Percentiles rank a stretch among this genome's conserved stretches.
Conservation (phyloP, 2,329 filamentous ascomycete species). For the Trichoderma sp. region DNA sequence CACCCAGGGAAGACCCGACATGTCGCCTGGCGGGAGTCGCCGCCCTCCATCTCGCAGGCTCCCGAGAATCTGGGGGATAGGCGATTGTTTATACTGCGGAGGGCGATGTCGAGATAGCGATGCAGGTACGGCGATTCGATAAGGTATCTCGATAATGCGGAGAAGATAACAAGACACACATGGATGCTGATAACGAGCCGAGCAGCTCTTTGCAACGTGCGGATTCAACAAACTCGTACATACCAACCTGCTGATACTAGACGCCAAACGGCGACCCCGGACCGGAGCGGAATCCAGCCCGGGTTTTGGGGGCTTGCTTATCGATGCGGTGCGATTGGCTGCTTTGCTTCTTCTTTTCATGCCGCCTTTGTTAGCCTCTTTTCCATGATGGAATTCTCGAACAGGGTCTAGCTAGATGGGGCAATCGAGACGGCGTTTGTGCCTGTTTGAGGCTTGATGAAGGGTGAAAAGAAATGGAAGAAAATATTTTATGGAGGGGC, state of each 20-base stretch:
- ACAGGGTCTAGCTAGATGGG: neutral
- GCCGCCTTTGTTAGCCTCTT: neutral
- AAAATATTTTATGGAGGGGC: neutral
- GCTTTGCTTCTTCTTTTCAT: neutral
- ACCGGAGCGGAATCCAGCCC: neutral
- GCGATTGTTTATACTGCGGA: neutral
- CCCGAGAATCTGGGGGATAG: slow-evolving; percentile 1
- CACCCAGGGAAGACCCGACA: neutral
- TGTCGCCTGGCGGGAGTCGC: slow-evolving; percentile 2
- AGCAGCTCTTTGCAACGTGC: neutral
- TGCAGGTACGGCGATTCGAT: neutral
- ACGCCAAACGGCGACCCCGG: slow-evolving; percentile 6
- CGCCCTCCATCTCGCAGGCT: slow-evolving; percentile 14
- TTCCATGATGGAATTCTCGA: neutral
- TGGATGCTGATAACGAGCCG: slow-evolving; percentile 7
- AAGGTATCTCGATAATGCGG: neutral
- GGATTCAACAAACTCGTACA: neutral
- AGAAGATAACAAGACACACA: neutral
- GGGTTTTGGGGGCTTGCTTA: neutral
- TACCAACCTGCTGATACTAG: neutral
- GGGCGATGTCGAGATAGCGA: neutral
- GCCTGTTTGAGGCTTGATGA: neutral
- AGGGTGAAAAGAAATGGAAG: neutral
- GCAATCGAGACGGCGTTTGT: neutral
- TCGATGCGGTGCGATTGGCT: slow-evolving; percentile 5